Percentiles rank a stretch among this genome's conserved stretches.
Conservation (phyloP, 78 protist genomes). For the Dictyostelium discoideum region dicty_2.7 NC_007091.3:3476501-3477000, state of each 20-base stretch:
- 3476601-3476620: constrained; percentile 64
- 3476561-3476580: constrained; percentile 50
- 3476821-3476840: neutral
- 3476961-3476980: constrained; percentile 7
- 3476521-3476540: neutral
- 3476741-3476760: neutral
- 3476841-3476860: neutral
- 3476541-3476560: neutral
- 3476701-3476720: neutral
- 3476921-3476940: neutral
- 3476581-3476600: constrained; percentile 66
- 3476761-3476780: constrained; percentile 6
- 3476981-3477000: neutral
- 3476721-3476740: neutral
- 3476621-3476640: constrained; percentile 53
- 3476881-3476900: neutral
- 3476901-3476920: neutral
- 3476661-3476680: neutral
- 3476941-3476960: constrained; percentile 12
- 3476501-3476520: too few relatives aligned
- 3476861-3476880: constrained; percentile 1
- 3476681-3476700: constrained; percentile 14
- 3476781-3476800: neutral
- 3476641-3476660: constrained; percentile 54
- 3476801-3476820: neutral